These are phyloP conservation scores for Petasospora rhodanensis DNA, from an alignment of 1,139 yeast genomes.

Conservation along the genomic window DNA sequence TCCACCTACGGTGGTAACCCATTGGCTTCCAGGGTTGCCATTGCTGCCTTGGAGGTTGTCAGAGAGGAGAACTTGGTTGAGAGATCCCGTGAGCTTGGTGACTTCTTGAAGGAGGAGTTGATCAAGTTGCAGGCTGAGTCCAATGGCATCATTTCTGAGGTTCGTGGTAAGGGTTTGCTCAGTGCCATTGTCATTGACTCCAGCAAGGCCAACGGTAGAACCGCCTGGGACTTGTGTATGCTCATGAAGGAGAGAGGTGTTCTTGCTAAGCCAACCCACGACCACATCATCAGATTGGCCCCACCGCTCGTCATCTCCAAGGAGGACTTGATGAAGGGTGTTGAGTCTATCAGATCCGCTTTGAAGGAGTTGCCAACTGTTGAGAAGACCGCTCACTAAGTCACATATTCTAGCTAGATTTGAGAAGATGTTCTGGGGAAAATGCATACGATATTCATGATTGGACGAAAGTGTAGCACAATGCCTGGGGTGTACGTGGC, in stretches of 20 bases:
- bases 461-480: too few relatives aligned
- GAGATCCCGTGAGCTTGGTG: conserved; percentile 71
- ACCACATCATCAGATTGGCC: conserved; percentile 89
- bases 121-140: conserved; percentile 54
- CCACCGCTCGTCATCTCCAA: conserved; percentile 92
- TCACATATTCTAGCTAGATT: background rate
- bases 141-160: conserved; percentile 77
- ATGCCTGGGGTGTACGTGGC: too few relatives aligned
- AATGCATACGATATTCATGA: too few relatives aligned
- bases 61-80: conserved; percentile 83
- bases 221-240: conserved; percentile 95
- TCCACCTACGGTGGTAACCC: conserved; percentile 99
- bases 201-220: conserved; percentile 75
- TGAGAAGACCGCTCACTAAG: conserved; percentile 23
- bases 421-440: too few relatives aligned
- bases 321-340: conserved; percentile 80
- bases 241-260: conserved; percentile 86
- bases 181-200: conserved; percentile 91
- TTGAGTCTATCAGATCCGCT: conserved; percentile 62
- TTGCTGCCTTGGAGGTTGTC: conserved; percentile 90
- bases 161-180: conserved; percentile 88
- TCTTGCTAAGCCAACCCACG: conserved; percentile 96
- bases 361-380: conserved; percentile 37
- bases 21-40: conserved; percentile 87
- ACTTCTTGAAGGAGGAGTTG: conserved; percentile 62